Conservation (phyloP, 2,329 filamentous ascomycete genomes). For the Epichloe scottii region DNA sequence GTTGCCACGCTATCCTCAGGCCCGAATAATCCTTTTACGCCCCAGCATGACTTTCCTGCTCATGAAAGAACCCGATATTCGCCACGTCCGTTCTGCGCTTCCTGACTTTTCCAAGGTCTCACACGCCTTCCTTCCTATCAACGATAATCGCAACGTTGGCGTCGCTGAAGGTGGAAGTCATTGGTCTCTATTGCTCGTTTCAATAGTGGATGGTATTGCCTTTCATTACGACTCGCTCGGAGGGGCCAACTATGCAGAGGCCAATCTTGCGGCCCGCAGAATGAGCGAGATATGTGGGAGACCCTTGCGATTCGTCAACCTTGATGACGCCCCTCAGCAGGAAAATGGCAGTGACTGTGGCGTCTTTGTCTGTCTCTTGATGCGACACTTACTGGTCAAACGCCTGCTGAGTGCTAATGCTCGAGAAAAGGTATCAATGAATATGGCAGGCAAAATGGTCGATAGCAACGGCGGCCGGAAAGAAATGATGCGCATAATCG, state of each 20-base stretch:
- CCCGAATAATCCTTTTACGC: conserved; percentile 78
- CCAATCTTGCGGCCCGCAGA: conserved; percentile 54
- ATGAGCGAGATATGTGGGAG: conserved; percentile 56
- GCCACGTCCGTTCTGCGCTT: conserved; percentile 51
- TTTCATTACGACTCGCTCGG: conserved; percentile 93
- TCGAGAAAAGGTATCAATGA: conserved; percentile 86
- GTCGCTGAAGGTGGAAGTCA: conserved; percentile 83
- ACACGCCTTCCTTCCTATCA: conserved; percentile 92
- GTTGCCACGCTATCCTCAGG: conserved; percentile 65
- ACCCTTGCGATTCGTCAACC: conserved; percentile 61
- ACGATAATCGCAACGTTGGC: conserved; percentile 67
- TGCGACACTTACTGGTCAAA: conserved; percentile 86
- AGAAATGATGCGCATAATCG: conserved; percentile 84
- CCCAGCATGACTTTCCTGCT: conserved; percentile 90
- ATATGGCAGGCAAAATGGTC: conserved; percentile 71
- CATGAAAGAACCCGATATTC: conserved; percentile 54
- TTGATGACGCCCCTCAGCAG: conserved; percentile 80
- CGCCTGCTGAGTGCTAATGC: conserved; percentile 67
- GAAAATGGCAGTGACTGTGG: conserved; percentile 90
- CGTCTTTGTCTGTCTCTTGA: conserved; percentile 88
- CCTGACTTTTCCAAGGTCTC: conserved; percentile 71
- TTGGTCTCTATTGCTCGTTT: conserved; percentile 88
- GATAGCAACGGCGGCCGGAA: conserved; percentile 71
- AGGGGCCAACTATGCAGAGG: conserved; percentile 64
- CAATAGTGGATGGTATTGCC: conserved; percentile 73